phyloP scores from a whole-genome alignment of 2,329 filamentous ascomycete genomes.

The Botrytis galanthina region DNA sequence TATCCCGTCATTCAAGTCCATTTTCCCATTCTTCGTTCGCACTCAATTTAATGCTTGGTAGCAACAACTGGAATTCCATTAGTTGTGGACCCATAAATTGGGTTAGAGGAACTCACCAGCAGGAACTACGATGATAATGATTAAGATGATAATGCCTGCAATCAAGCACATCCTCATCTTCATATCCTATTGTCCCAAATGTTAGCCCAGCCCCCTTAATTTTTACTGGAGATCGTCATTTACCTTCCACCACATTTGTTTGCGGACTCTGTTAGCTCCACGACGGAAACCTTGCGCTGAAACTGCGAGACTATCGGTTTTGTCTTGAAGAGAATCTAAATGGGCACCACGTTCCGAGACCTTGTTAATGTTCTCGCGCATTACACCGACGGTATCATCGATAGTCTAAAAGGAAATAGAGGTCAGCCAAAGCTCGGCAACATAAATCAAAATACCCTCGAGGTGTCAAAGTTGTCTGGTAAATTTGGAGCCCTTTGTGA shows the following conservation, averaged over 20 bases:
- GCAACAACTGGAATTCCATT: constrained; percentile 44
- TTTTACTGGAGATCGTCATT: background rate
- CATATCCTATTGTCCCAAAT: constrained; percentile 38
- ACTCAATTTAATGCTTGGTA: constrained; percentile 38
- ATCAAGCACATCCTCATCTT: constrained; percentile 99
- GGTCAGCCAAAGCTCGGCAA: constrained; percentile 28
- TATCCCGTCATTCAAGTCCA: constrained; percentile 11
- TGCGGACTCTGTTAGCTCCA: constrained; percentile 92
- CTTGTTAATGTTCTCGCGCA: constrained; percentile 97
- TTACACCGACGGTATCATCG: constrained; percentile 89
- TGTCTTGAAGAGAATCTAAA: constrained; percentile 85
- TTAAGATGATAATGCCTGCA: constrained; percentile 82
- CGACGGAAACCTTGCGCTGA: constrained; percentile 95
- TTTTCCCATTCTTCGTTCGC: background rate
- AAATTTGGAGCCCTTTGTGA: background rate
- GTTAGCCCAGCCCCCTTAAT: background rate
- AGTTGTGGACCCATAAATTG: constrained; percentile 17
- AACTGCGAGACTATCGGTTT: constrained; percentile 89
- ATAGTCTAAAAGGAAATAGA: constrained; percentile 69
- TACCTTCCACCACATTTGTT: constrained; percentile 73
- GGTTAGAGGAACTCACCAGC: constrained; percentile 61
- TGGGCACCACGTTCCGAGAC: constrained; percentile 89
- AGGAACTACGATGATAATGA: constrained; percentile 92
- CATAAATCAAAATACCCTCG: constrained; percentile 4
- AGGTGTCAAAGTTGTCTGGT: background rate